A percentile compares a stretch with the other conserved stretches of the same genome.
These are phyloP conservation scores for Hevea brasiliensis DNA, from an alignment of 345 rosid species.

Conservation along the genomic window DNA sequence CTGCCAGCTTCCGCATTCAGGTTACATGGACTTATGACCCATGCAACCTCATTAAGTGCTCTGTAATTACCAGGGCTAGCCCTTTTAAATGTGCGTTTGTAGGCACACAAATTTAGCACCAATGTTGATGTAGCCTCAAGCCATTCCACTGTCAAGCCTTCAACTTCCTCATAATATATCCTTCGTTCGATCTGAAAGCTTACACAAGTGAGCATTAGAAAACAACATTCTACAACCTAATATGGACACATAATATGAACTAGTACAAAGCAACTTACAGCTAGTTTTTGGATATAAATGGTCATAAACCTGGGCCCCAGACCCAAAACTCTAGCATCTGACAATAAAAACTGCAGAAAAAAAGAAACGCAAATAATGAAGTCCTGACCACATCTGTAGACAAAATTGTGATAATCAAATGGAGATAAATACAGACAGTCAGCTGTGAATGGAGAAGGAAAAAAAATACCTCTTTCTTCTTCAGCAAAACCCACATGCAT, in stretches of 20 bases:
- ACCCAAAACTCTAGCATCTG: slow-evolving; percentile 82
- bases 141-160: slow-evolving; percentile 73
- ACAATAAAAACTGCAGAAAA: slow-evolving; percentile 56
- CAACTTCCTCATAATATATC: slow-evolving; percentile 77
- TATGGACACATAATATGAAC: background rate
- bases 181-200: slow-evolving; percentile 68
- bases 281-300: slow-evolving; percentile 65
- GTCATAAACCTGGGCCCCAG: slow-evolving; percentile 91
- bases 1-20: slow-evolving; percentile 28
- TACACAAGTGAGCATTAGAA: background rate
- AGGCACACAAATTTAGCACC: slow-evolving; percentile 46
- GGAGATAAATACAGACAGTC: background rate
- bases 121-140: slow-evolving; percentile 77
- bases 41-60: slow-evolving; percentile 57
- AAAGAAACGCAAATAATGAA: background rate
- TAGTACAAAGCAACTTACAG: slow-evolving; percentile 46
- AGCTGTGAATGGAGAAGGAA: background rate
- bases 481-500: slow-evolving; percentile 74
- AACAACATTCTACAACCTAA: background rate
- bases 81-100: slow-evolving; percentile 47
- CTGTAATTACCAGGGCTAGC: slow-evolving; percentile 39
- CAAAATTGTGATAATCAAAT: background rate
- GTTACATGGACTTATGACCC: slow-evolving; percentile 52
- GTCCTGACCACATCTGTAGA: background rate
- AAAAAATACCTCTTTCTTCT: slow-evolving; percentile 58